Evolutionary conservation across 345 rosid genomes (phyloP), one percentile per base, ranked within the genome.

Genomic region (Mallotus nudiflorus): DNA sequence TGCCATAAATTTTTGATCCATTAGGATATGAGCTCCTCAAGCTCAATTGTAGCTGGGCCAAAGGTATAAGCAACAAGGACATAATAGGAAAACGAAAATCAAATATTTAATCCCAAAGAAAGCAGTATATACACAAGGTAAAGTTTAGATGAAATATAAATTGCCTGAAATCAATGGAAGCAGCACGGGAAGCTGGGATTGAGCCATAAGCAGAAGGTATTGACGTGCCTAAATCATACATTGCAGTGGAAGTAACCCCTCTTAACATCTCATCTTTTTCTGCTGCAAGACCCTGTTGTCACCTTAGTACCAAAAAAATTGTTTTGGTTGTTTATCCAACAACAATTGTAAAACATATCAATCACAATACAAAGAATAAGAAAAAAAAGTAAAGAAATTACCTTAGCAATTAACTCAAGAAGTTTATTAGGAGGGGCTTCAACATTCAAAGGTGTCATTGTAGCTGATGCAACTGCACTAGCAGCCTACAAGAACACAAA

Each of bases 381-480:
- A 7, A 39, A 5, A 33, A 0, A 66, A 62, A 48, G 2, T 25
- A 37, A 20, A 56, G 11, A 2, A 75, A 64, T 16, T 69, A 92
- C 97, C 96, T 88, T 90, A 64, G 97, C 86, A 69, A 92, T 85
- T 42, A 92, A 88, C 75, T 92, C 91, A 13, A 88, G 82, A 44
- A 92, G 94, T 84, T 84, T 89, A 73, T 84, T 87, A 25, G 87
- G 85, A 59, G 92, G 85, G 46, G 71, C 89, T 61, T 90, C 94
- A 37, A 84, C 85, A 29, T 85, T 78, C 78, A 87, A 75, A 19
- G 96, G 92, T 24, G 91, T 90, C 94, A 92, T 88, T 2, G 96
- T 92, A 0, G 89, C 94, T 22, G 88, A 80, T 74, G 96, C 94
- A 75, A 92, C 97, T 6, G 73, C 84, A 76, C 78, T 86, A 62